Percentiles rank a stretch among this genome's conserved stretches.
Conservation (phyloP, 2,329 filamentous ascomycete genomes). For the Clonostachys chloroleuca region DNA sequence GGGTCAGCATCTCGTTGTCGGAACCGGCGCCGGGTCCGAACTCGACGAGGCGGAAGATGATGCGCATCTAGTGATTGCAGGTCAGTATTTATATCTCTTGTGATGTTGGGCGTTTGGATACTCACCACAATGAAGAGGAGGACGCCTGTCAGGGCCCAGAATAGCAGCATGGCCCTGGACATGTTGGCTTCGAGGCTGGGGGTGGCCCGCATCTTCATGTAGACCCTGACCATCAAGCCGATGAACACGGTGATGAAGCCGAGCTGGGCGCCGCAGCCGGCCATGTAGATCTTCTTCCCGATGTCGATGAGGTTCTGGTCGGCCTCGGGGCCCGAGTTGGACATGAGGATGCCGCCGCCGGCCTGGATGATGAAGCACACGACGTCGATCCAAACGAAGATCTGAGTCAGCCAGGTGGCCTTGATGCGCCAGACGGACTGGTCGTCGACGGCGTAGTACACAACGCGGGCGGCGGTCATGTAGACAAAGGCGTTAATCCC, state of each 20-base stretch:
- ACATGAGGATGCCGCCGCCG: slow-evolving; percentile 28
- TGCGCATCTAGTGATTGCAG: slow-evolving; percentile 34
- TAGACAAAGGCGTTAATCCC: slow-evolving; percentile 39
- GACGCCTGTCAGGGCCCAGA: slow-evolving; percentile 19
- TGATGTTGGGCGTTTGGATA: background rate
- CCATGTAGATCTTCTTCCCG: slow-evolving; percentile 32
- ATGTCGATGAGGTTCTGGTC: slow-evolving; percentile 14
- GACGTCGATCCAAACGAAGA: slow-evolving; percentile 44
- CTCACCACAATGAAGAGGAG: slow-evolving; percentile 28
- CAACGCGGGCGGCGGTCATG: slow-evolving; percentile 34
- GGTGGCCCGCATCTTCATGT: background rate
- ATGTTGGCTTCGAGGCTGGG: slow-evolving; percentile 5
- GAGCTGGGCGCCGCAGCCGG: slow-evolving; percentile 28
- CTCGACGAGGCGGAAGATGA: slow-evolving; percentile 57
- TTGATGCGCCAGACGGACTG: slow-evolving; percentile 26
- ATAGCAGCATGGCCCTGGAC: slow-evolving; percentile 13
- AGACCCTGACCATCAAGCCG: slow-evolving; percentile 17
- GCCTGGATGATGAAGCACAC: slow-evolving; percentile 40
- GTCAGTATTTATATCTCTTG: slow-evolving; percentile 1
- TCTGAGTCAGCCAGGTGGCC: slow-evolving; percentile 29
- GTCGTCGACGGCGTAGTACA: slow-evolving; percentile 29
- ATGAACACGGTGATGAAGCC: slow-evolving; percentile 29
- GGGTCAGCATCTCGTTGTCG: slow-evolving; percentile 37
- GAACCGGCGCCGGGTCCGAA: slow-evolving; percentile 39
- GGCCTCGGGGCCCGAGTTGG: slow-evolving; percentile 10